phyloP scores from a whole-genome alignment of 371 early-diverging fungal species.

The Lichtheimia hyalospora region DNA sequence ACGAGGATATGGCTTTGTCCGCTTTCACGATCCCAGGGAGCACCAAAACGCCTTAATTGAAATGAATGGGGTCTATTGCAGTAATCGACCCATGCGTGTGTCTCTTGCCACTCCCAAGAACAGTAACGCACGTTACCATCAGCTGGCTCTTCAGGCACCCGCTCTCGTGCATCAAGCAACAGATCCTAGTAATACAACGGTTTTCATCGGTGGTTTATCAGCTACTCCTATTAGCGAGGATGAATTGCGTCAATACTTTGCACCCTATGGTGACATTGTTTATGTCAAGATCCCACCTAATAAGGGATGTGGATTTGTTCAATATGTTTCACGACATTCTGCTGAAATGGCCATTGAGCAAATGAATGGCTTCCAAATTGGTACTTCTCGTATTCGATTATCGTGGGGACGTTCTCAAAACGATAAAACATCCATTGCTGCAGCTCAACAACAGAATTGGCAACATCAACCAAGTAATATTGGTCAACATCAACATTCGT shows the following conservation, averaged over 20 bases:
- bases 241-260: slow-evolving; percentile 75
- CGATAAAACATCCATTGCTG: slow-evolving; percentile 4
- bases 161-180: slow-evolving; percentile 50
- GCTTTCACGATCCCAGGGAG: slow-evolving; percentile 73
- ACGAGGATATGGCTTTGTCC: slow-evolving; percentile 84
- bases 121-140: slow-evolving; percentile 27
- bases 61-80: slow-evolving; percentile 76
- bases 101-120: slow-evolving; percentile 79
- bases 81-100: slow-evolving; percentile 82
- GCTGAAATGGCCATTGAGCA: slow-evolving; percentile 88
- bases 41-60: slow-evolving; percentile 76
- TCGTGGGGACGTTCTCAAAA: slow-evolving; percentile 84
- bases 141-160: slow-evolving; percentile 32
- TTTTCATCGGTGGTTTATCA: slow-evolving; percentile 89
- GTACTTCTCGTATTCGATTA: slow-evolving; percentile 78
- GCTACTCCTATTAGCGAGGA: slow-evolving; percentile 76
- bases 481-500: slow-evolving; percentile 27
- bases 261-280: slow-evolving; percentile 82
- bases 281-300: slow-evolving; percentile 93
- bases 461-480: slow-evolving; percentile 81
- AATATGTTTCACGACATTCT: slow-evolving; percentile 74
- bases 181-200: slow-evolving; percentile 74
- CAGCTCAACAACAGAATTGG: slow-evolving; percentile 51
- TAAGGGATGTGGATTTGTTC: slow-evolving; percentile 93
- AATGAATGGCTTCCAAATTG: slow-evolving; percentile 84